phyloP scores from a whole-genome alignment of 1,139 yeast species.

The Candida labiduridarum region DNA sequence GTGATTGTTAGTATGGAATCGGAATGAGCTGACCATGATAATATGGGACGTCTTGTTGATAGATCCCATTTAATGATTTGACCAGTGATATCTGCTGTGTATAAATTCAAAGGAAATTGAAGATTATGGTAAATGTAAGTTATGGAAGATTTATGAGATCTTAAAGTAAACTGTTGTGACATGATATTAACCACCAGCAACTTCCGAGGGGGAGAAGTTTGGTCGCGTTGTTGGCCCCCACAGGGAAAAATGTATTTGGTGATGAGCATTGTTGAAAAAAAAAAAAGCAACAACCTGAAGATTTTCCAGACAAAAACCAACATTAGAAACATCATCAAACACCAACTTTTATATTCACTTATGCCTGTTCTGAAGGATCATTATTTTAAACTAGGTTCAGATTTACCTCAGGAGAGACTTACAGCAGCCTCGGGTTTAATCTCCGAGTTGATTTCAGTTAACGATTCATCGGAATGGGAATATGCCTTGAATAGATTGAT shows the following conservation, averaged over 20 bases:
- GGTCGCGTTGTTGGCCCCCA: too few species aligned
- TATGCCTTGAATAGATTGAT: conserved; percentile 79
- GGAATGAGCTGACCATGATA: conserved; percentile 54
- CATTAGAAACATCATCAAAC: neutral
- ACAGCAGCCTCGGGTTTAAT: conserved; percentile 71
- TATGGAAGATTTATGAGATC: conserved; percentile 13
- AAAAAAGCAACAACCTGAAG: neutral
- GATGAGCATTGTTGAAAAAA: too few species aligned
- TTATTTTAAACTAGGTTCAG: conserved; percentile 79
- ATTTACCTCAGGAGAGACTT: conserved; percentile 70
- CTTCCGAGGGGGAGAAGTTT: too few species aligned
- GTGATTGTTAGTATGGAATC: conserved; percentile 44
- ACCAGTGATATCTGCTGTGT: conserved; percentile 29
- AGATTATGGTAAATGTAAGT: conserved; percentile 6
- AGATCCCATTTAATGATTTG: conserved; percentile 56
- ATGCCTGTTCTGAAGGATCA: conserved; percentile 63
- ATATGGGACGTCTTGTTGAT: conserved; percentile 40
- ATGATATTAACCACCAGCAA: too few species aligned
- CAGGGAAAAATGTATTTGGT: too few species aligned
- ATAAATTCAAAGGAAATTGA: neutral
- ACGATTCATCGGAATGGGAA: conserved; percentile 66
- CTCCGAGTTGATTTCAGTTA: conserved; percentile 52
- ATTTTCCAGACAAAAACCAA: neutral
- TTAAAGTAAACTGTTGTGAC: conserved; percentile 9
- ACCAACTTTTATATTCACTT: neutral